Evolutionary conservation across 1,284 basidiomycete species (phyloP).

Genomic region (Malassezia sympodialis): DNA sequence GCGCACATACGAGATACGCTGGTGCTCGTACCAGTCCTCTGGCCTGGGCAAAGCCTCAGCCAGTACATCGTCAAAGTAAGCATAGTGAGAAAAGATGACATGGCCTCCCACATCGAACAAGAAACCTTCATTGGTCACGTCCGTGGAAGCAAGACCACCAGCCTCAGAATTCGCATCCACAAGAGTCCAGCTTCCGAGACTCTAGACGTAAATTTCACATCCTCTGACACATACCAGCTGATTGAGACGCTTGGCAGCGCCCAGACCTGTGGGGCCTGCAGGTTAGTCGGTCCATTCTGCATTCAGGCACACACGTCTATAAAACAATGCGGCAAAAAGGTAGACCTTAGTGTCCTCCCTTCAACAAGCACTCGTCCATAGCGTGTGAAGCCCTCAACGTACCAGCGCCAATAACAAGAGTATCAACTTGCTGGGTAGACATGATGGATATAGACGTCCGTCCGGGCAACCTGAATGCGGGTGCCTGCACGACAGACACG

Average conservation of each 20-base stretch:
- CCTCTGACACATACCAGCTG: conserved; percentile 48
- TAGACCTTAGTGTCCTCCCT: background rate
- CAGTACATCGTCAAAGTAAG: conserved; percentile 54
- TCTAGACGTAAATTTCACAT: conserved; percentile 29
- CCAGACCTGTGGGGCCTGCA: conserved; percentile 50
- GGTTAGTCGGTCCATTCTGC: background rate
- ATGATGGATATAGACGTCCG: conserved; percentile 2
- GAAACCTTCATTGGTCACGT: conserved; percentile 53
- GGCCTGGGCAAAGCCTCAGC: conserved; percentile 51
- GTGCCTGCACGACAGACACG: background rate
- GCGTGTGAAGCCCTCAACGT: conserved; percentile 2
- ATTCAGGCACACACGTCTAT: background rate
- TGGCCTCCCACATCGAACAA: conserved; percentile 54
- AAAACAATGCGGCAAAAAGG: background rate
- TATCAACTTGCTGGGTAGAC: conserved; percentile 31
- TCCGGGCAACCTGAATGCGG: background rate
- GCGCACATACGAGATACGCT: conserved; percentile 54
- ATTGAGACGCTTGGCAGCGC: conserved; percentile 53
- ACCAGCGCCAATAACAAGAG: conserved; percentile 47
- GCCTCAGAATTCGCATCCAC: conserved; percentile 51
- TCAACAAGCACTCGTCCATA: background rate
- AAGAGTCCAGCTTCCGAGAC: conserved; percentile 49
- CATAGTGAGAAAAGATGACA: conserved; percentile 55
- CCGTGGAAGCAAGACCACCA: conserved; percentile 54
- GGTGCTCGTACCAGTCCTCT: conserved; percentile 53